Evolutionary conservation across 2,329 filamentous ascomycete species (phyloP), one percentile per base, ranked within the genome.

Genomic region (Chrysosporium keratinophilum): DNA sequence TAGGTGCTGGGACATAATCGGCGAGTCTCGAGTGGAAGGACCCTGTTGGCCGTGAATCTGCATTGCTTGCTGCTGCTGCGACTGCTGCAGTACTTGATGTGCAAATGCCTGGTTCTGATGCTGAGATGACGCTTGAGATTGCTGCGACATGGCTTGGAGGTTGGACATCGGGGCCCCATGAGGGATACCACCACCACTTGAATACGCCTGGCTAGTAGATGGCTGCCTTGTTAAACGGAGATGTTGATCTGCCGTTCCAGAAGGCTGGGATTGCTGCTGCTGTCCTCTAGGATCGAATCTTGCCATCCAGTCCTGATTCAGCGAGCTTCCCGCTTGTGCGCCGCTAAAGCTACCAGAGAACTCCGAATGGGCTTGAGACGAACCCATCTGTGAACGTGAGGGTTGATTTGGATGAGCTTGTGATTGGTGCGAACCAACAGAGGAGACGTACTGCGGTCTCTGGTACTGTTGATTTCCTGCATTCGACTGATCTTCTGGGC

Each of bases 231-330:
- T 19, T 11, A 52, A 33, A 9, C 44, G 33, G 3, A 46, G 23
- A 5, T 43, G 40, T 31, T 46, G 48, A 37, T 53, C 46, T 2
- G 49, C 41, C 11, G 50, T 34, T 15, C 35, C 54, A 12, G 49
- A 37, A 12, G 20, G n/a, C 31, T 55, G 56, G 23, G 47, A 35
- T 23, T 52, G 57, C 23, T 49, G 49, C 48, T 62, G 59, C 17
- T 61, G 58, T 48, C 64, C 65, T 50, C 70, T 59, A 20, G 70
- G 70, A 54, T 72, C 70, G 54, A 72, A 71, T 40, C 69, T 65
- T 43, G 69, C 67, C 63, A 71, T 69, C 70, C 70, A 72, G 54
- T 72, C 70, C 9, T 67, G 59, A 37, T 60, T 63, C 15, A 64
- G 52, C 12, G 63, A 54, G 15, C 65, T 56, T 5, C 48, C 54